A percentile compares a stretch with the other conserved stretches of the same genome.
Conservation (phyloP, 2,329 filamentous ascomycete species). For the Fusarium graminum region DNA sequence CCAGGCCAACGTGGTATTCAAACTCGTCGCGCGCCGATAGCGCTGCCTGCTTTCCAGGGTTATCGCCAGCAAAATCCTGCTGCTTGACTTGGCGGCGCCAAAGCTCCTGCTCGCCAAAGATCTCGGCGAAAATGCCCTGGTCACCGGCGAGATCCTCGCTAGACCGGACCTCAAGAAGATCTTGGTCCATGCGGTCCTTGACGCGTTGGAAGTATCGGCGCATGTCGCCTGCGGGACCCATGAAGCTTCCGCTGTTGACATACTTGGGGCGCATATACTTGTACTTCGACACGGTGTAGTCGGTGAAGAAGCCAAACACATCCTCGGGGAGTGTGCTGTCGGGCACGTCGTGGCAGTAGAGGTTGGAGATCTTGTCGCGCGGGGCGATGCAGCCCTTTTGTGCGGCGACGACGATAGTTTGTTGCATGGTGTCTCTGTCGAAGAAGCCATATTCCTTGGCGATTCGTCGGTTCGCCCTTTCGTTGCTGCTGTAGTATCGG, state of each 20-base stretch:
- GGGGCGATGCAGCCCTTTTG: slow-evolving; percentile 47
- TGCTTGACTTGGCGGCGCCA: slow-evolving; percentile 39
- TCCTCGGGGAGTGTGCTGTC: slow-evolving; percentile 43
- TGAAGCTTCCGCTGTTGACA: slow-evolving; percentile 51
- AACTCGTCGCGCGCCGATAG: slow-evolving; percentile 32
- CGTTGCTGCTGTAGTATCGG: slow-evolving; percentile 46
- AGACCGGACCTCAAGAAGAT: slow-evolving; percentile 28
- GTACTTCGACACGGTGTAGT: slow-evolving; percentile 30
- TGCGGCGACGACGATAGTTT: slow-evolving; percentile 45
- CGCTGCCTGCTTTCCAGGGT: slow-evolving; percentile 33
- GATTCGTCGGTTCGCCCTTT: slow-evolving; percentile 41
- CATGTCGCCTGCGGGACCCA: slow-evolving; percentile 50
- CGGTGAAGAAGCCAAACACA: slow-evolving; percentile 45
- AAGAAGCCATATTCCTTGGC: slow-evolving; percentile 38
- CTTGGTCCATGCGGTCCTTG: slow-evolving; percentile 47
- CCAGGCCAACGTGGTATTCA: slow-evolving; percentile 49
- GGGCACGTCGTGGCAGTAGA: slow-evolving; percentile 45
- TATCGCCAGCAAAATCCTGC: slow-evolving; percentile 27
- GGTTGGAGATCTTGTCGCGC: slow-evolving; percentile 43
- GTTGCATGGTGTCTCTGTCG: slow-evolving; percentile 37
- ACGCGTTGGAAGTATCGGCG: slow-evolving; percentile 45
- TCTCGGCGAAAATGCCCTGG: slow-evolving; percentile 51
- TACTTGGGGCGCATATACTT: slow-evolving; percentile 48
- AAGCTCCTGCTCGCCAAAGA: slow-evolving; percentile 50
- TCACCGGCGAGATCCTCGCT: slow-evolving; percentile 46